Evolutionary conservation across 1,284 basidiomycete species (phyloP).

Genomic region (Austropuccinia psidii): DNA sequence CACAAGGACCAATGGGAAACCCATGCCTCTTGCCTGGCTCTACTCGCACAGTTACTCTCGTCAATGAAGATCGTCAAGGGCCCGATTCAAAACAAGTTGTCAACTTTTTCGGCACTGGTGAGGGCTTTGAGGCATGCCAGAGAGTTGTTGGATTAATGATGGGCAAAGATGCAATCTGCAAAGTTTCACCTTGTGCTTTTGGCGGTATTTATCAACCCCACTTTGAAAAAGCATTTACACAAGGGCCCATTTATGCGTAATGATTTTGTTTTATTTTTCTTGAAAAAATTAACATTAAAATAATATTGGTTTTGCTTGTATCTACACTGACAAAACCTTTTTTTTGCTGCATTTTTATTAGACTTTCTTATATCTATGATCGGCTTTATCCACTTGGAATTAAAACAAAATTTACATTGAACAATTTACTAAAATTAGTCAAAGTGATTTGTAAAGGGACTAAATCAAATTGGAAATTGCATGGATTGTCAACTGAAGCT

Average conservation of each 20-base stretch:
- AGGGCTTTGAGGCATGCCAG: constrained; percentile 77
- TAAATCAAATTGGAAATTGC: constrained; percentile 34
- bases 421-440: constrained; percentile 61
- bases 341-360: constrained; percentile 49
- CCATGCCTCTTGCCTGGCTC: constrained; percentile 73
- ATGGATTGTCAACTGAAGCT: constrained; percentile 52
- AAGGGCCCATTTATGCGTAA: constrained; percentile 47
- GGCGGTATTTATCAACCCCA: constrained; percentile 95
- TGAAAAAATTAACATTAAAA: too few species aligned
- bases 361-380: constrained; percentile 96
- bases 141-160: constrained; percentile 80
- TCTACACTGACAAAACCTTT: too few species aligned
- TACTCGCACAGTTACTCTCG: constrained; percentile 60
- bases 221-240: constrained; percentile 73
- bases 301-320: too few species aligned
- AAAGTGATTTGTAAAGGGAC: constrained; percentile 64
- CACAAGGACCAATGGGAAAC: constrained; percentile 54
- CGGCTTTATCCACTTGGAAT: constrained; percentile 72
- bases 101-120: constrained; percentile 73
- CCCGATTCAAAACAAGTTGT: constrained; percentile 56
- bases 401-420: constrained; percentile 54
- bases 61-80: constrained; percentile 52
- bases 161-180: constrained; percentile 91
- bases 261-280: constrained; percentile 11
- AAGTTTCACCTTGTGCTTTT: constrained; percentile 86